These are phyloP conservation scores for Podospora australis DNA, from an alignment of 495 filamentous ascomycete genomes.

Conservation along the genomic window DNA sequence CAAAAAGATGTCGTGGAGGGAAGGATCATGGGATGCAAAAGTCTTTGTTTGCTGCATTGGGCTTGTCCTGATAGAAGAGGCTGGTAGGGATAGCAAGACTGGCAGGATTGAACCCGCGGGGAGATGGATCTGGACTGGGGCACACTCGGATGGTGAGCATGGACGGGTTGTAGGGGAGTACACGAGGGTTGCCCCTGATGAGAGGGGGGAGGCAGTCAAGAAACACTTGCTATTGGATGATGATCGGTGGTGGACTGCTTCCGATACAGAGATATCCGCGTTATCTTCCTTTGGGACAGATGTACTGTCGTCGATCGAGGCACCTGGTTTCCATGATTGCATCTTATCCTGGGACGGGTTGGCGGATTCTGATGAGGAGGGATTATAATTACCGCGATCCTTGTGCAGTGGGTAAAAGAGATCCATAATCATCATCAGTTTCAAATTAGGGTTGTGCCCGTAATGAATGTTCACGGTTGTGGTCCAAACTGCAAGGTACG, in stretches of 20 bases:
- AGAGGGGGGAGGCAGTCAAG: not conserved
- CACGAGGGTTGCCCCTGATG: not conserved
- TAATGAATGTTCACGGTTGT: no score
- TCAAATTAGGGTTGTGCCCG: no score
- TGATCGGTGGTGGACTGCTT: not conserved
- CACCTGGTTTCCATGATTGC: not conserved
- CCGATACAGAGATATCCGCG: no score
- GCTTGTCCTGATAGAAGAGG: constrained; percentile 1
- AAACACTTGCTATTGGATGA: not conserved
- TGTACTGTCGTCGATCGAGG: not conserved
- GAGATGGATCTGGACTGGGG: constrained; percentile 3
- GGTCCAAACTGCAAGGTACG: no score
- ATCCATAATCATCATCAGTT: no score
- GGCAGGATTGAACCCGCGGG: not conserved
- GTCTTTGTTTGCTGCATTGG: not conserved
- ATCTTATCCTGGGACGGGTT: not conserved
- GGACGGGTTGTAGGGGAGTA: constrained; percentile 1
- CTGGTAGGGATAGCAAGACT: not conserved
- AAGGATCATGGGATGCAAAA: constrained; percentile 5
- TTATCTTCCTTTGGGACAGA: not conserved
- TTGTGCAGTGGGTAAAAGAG: no score
- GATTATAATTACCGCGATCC: no score
- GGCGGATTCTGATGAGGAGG: constrained; percentile 3
- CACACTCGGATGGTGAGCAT: not conserved
- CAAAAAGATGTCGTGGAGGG: not conserved